Evolutionary conservation across 1,284 basidiomycete species (phyloP), one percentile per base, ranked within the genome.

Genomic region (Sporisorium sorghi): DNA sequence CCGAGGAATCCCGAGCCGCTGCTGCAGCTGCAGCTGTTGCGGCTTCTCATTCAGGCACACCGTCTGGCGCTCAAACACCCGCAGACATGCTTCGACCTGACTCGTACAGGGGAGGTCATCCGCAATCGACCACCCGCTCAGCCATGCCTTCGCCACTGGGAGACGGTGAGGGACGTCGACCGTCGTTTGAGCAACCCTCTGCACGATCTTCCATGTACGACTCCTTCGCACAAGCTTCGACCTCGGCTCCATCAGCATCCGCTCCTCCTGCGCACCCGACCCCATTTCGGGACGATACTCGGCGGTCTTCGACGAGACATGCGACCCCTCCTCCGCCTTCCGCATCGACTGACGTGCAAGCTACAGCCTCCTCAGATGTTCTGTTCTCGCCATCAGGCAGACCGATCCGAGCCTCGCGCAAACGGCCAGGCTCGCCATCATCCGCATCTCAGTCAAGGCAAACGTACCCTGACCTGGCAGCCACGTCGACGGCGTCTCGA

Each of bases 1-100:
- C 73, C 3, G 63, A 75, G 39, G 37, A 64, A 24, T 75, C 73
- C 4, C 43, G 62, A 23, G 73, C 72, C 4, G 72, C 72, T 10
- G 72, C 73, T 9, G 58, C 69, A 4, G 73, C 73, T 9, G 69
- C 52, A 3, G 68, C 71, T 11, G 67, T 37, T 26, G 58, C 50
- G 12, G 62, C 63, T 12, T 68, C 70, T 7, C 60, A 63, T 23
- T 69, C 65, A 4, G 60, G 60, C 42, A 73, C 71, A 2, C 65
- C 71, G 33, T 70, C 67, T n/a, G 67, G 67, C 23, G 39, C 52
- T 26, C 67, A 70, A 17, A 70, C 61, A 17, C 61, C 67, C 0
- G 52, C 61, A 30, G 49, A 70, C 14, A 54, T 39, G 12, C 43
- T 42, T 32, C 57, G 44, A 17, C 33, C 26, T 1, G 61, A 32